Evolutionary conservation across 163 green algal species (phyloP).

Genomic region (Chloromonas sp.): DNA sequence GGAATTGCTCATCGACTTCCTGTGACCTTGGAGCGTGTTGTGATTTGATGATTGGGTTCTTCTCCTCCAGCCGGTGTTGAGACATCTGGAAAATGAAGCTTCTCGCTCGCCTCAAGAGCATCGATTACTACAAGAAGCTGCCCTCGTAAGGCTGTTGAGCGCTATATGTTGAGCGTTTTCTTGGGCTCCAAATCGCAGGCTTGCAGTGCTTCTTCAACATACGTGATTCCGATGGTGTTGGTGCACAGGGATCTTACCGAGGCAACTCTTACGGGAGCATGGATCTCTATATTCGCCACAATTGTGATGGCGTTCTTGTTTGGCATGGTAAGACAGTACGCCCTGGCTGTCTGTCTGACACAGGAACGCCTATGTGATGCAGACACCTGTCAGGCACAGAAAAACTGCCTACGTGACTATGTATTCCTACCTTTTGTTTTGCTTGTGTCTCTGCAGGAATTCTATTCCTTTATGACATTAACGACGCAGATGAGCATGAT

Average conservation of each 20-base stretch:
- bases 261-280: slow-evolving; percentile 30
- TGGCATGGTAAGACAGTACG: slow-evolving; percentile 46
- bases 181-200: too few species aligned
- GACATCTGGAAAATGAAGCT: too few species aligned
- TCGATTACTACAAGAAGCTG: background rate
- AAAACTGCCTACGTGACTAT: background rate
- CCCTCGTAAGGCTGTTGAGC: background rate
- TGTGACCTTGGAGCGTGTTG: too few species aligned
- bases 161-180: background rate
- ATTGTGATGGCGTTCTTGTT: slow-evolving; percentile 79
- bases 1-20: too few species aligned
- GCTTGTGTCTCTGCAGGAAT: slow-evolving; percentile 55
- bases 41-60: too few species aligned
- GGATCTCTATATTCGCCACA: slow-evolving; percentile 75
- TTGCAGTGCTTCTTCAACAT: too few species aligned
- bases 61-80: too few species aligned
- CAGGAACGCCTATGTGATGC: background rate
- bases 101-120: background rate
- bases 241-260: background rate
- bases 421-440: background rate
- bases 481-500: slow-evolving; percentile 68
- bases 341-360: background rate
- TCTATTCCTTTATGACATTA: slow-evolving; percentile 62
- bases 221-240: background rate
- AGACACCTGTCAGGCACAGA: background rate